Evolutionary conservation across 106 monocot species (phyloP).

Genomic region (Acanthochlamys bracteata): DNA sequence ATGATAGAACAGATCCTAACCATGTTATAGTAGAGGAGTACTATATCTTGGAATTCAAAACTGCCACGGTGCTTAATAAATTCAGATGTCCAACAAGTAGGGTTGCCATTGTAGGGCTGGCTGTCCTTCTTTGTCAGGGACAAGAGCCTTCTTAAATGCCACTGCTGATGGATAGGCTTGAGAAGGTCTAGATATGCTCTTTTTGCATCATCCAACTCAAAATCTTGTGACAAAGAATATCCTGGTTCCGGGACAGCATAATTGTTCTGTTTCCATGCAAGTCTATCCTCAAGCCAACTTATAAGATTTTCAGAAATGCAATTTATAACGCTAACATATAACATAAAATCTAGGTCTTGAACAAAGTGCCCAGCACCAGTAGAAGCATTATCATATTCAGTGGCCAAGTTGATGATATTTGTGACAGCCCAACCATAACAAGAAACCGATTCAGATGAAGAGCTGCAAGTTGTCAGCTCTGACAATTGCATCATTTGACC

Average conservation of each 20-base stretch:
- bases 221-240: slow-evolving; percentile 10
- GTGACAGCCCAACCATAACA: slow-evolving; percentile 70
- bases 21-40: slow-evolving; percentile 65
- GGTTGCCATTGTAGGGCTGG: slow-evolving; percentile 5
- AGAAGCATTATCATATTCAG: slow-evolving; percentile 23
- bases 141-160: slow-evolving; percentile 70
- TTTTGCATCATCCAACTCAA: slow-evolving; percentile 10
- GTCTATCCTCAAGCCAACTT: slow-evolving; percentile 30
- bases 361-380: slow-evolving; percentile 39
- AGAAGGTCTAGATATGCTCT: slow-evolving; percentile 45
- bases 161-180: slow-evolving; percentile 77
- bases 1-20: slow-evolving; percentile 57
- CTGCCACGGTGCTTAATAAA: slow-evolving; percentile 5
- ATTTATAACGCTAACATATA: slow-evolving; percentile 54
- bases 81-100: slow-evolving; percentile 14
- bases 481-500: slow-evolving; percentile 43
- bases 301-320: slow-evolving; percentile 57
- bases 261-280: slow-evolving; percentile 9
- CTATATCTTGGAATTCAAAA: slow-evolving; percentile 34
- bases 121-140: slow-evolving; percentile 17
- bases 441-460: slow-evolving; percentile 25
- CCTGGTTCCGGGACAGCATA: slow-evolving; percentile 5
- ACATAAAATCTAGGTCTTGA: slow-evolving; percentile 38
- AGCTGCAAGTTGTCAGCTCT: slow-evolving; percentile 20
- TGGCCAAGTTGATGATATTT: slow-evolving; percentile 58